Evolutionary conservation across 2,329 filamentous ascomycete genomes (phyloP).

Genomic region (Septoria petroselini): DNA sequence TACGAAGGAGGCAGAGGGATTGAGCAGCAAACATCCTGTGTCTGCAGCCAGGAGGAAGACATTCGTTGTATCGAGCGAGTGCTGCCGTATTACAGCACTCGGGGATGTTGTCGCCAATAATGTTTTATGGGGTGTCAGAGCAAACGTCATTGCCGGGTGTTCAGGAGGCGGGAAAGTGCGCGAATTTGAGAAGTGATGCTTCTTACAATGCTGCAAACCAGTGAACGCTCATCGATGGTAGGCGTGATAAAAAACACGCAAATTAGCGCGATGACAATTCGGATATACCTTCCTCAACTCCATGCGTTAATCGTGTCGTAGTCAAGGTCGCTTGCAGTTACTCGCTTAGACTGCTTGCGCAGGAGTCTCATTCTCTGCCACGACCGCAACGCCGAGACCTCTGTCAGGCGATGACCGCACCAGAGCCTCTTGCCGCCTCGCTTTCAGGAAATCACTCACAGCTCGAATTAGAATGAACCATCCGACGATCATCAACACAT

Average conservation of each 20-base stretch:
- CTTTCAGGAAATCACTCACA: conserved; percentile 85
- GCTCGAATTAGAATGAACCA: conserved; percentile 97
- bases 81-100: too few species aligned
- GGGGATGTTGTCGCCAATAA: too few species aligned
- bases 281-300: neutral
- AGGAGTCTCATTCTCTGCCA: conserved; percentile 77
- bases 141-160: too few species aligned
- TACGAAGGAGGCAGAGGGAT: too few species aligned
- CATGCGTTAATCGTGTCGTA: conserved; percentile 10
- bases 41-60: too few species aligned
- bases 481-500: conserved; percentile 90
- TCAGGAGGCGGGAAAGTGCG: too few species aligned
- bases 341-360: conserved; percentile 55
- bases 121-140: too few species aligned
- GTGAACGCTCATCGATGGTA: neutral
- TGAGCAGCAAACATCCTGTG: too few species aligned
- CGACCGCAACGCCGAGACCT: conserved; percentile 77
- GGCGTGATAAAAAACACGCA: neutral
- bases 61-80: too few species aligned
- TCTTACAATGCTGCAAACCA: neutral
- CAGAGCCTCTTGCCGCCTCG: conserved; percentile 84
- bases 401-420: conserved; percentile 90
- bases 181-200: neutral
- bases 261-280: neutral
- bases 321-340: conserved; percentile 5